Evolutionary conservation across 2,329 filamentous ascomycete species (phyloP).

Genomic region (Apiospora saccharicola): DNA sequence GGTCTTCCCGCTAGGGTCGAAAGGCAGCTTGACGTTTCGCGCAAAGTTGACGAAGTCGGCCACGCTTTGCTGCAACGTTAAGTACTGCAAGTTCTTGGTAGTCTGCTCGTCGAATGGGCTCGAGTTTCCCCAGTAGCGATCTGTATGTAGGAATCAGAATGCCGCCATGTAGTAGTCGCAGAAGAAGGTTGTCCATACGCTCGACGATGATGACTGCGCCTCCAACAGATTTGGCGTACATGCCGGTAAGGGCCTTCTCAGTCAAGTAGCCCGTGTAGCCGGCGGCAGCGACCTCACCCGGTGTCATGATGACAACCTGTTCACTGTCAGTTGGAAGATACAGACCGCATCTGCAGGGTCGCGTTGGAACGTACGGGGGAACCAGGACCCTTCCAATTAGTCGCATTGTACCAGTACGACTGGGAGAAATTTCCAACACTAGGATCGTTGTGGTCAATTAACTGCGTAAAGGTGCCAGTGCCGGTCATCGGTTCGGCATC

Average conservation of each 20-base stretch:
- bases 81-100: constrained; percentile 59
- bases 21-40: constrained; percentile 58
- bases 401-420: constrained; percentile 56
- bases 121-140: constrained; percentile 66
- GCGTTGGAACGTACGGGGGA: constrained; percentile 49
- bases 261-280: constrained; percentile 58
- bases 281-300: constrained; percentile 58
- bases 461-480: constrained; percentile 55
- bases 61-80: constrained; percentile 62
- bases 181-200: constrained; percentile 45
- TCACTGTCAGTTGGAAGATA: background rate
- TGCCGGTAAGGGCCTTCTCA: constrained; percentile 56
- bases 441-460: constrained; percentile 65
- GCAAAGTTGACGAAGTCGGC: constrained; percentile 63
- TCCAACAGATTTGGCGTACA: constrained; percentile 58
- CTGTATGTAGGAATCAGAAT: constrained; percentile 35
- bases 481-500: constrained; percentile 28
- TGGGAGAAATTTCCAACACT: constrained; percentile 62
- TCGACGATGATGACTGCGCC: constrained; percentile 63
- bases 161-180: background rate
- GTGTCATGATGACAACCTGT: constrained; percentile 58
- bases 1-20: constrained; percentile 54
- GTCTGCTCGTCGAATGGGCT: constrained; percentile 59
- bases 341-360: background rate
- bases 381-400: constrained; percentile 60